Base-by-base conservation (phyloP, 495 filamentous ascomycete species). In the Delitschia confertaspora region DNA sequence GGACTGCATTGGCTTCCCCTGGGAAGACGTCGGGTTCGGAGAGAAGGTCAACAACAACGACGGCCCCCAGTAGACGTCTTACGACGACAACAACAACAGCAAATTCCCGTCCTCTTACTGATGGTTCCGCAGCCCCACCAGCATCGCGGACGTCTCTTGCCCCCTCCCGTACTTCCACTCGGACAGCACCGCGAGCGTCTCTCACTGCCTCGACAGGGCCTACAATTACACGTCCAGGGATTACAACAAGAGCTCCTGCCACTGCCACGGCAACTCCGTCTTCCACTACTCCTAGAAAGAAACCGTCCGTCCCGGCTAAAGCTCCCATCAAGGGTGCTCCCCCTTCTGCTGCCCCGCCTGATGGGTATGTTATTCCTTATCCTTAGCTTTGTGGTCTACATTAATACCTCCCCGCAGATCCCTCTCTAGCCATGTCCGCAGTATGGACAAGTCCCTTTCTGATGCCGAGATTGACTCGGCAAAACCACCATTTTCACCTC, bases 1-100 rank as follows among this genome's bases (percentile, higher is more conserved):
- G 53, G 27, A 56, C 53, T 7, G 51, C 52, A 11, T 22, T 55
- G 23, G 30, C 52, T 3, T 42, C 52, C 2, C 53, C 53, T 11
- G 48, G 47, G 6, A 47, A 41, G 47, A n/a, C 47, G 5, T 10
- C 53, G 7, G 29, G 38, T 4, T n/a, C 47, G 3, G 49, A 53
- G 21, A 31, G 53, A 8, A 33, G 47, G 25, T 51, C 53, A n/a
- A 30, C 47, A 16, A 23, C 38, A 3, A 33, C 34, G 18, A 9
- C 47, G 8, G 16, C 53, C 5, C 47, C 53, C 3, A 47, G 39
- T 56, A 4, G 41, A 31, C n/a, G 33, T 38, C 7, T 47, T n/a
- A n/a, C 49, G 6, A 30, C 49, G 24, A 38, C 24, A 21, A 9
- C 32, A 22, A 40, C 42, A 1, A 38, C 49, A 29, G 26, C 26